Evolutionary conservation across 2,329 filamentous ascomycete genomes (phyloP).

Genomic region (Xylaria sp.): DNA sequence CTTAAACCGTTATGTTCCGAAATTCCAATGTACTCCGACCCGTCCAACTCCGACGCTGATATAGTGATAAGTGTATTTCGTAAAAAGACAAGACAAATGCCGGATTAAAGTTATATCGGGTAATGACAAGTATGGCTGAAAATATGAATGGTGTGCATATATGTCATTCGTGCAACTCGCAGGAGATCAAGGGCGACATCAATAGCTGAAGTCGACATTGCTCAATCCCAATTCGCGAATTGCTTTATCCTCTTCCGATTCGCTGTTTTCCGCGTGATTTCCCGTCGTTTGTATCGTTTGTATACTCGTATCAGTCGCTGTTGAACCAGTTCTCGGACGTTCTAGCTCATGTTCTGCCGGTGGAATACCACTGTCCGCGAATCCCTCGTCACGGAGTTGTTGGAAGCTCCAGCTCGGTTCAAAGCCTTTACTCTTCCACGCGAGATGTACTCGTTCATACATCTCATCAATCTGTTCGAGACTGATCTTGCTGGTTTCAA

Average conservation of each 20-base stretch:
- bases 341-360: conserved; percentile 63
- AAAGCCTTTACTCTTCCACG: conserved; percentile 76
- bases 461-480: conserved; percentile 84
- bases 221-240: conserved; percentile 63
- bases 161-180: conserved; percentile 21
- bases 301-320: conserved; percentile 53
- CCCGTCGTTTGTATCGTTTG: conserved; percentile 49
- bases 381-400: conserved; percentile 71
- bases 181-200: conserved; percentile 44
- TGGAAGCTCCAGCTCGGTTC: conserved; percentile 77
- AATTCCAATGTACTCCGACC: conserved; percentile 40
- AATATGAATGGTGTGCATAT: conserved; percentile 16
- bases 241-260: conserved; percentile 62
- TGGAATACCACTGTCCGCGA: conserved; percentile 66
- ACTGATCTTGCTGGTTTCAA: conserved; percentile 80
- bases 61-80: conserved; percentile 45
- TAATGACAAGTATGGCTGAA: conserved; percentile 27
- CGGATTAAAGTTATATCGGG: conserved; percentile 36
- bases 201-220: conserved; percentile 72
- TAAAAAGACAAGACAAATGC: conserved; percentile 42
- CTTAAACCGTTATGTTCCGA: conserved; percentile 29
- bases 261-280: conserved; percentile 50
- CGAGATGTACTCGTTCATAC: conserved; percentile 76
- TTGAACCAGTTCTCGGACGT: conserved; percentile 59
- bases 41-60: conserved; percentile 49